Conservation (phyloP, 179 eudicot genomes). For the Carnegiea gigantea region DNA sequence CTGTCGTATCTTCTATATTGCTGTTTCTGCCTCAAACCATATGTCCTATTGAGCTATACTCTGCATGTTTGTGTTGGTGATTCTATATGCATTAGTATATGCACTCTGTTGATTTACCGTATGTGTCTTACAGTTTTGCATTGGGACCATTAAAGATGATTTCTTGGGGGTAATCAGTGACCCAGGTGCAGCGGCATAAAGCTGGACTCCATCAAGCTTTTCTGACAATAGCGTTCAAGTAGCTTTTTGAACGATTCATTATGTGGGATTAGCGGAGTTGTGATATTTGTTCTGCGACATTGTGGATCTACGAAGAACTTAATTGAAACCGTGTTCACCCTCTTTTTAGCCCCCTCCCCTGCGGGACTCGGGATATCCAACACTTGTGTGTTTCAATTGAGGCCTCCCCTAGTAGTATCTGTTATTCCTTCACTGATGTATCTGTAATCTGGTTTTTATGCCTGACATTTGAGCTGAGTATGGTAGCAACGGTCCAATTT, state of each 20-base stretch:
- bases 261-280: background rate
- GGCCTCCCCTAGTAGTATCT: background rate
- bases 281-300: background rate
- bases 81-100: background rate
- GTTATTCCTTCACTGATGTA: background rate
- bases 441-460: background rate
- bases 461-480: background rate
- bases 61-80: background rate
- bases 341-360: too few relatives aligned
- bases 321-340: background rate
- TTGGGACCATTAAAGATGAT: constrained; percentile 5
- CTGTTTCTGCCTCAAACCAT: background rate
- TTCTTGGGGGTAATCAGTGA: constrained; percentile 5
- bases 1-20: background rate
- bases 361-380: background rate
- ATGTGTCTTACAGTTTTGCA: background rate
- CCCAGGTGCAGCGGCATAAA: background rate
- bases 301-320: background rate
- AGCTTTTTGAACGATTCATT: background rate
- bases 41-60: too few relatives aligned
- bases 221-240: background rate
- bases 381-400: background rate
- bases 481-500: background rate
- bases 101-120: background rate
- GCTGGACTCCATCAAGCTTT: background rate